Evolutionary conservation across 164 flowering plant species (phyloP), one percentile per base, ranked within the genome.

Genomic region (Nelumbo lutea): DNA sequence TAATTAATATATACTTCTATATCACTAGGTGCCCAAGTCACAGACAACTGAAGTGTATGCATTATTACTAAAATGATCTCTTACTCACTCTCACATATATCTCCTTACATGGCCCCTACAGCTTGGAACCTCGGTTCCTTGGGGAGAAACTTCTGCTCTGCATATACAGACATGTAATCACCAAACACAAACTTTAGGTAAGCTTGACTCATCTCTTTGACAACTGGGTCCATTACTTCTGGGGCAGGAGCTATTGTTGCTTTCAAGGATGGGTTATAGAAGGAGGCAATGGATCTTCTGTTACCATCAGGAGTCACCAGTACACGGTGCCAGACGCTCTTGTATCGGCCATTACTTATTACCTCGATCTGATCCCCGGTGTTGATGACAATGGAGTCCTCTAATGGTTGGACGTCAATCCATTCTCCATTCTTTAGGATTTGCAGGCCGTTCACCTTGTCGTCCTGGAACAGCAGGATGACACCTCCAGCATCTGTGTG

Each of bases 281-380:
- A 94, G 0, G 98, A 91, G 6, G 98, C 98, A 39, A 93, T 81
- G 0, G 98, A 93, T 58, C 92, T 80, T 59, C 97, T 73, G 71
- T 83, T 91, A 56, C 97, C 97, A 27, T 79, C 77, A 0, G 77
- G 44, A 2, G 56, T 61, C 8, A 87, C 85, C 74, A 86, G 57
- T 46, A 93, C 90, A 9, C 93, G 75, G 72, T 93, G 98, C 97
- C 92, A 89, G 27, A 73, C 89, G 68, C 98, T 91, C 87, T 91
- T 91, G 79, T 91, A 93, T 56, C 70, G 71, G 11, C 98, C 98
- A 75, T 93, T 93, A 86, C 91, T 88, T 15, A 93, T 65, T 42
- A 87, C 98, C 69, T 93, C 98, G 38, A 93, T 84, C 79, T 93
- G 98, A 46, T 93, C 98, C 1, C 98, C 97, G 0, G 89, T 88